Evolutionary conservation across 352 stramenopile genomes (phyloP).

Genomic region (Blastocystis sp.): DNA sequence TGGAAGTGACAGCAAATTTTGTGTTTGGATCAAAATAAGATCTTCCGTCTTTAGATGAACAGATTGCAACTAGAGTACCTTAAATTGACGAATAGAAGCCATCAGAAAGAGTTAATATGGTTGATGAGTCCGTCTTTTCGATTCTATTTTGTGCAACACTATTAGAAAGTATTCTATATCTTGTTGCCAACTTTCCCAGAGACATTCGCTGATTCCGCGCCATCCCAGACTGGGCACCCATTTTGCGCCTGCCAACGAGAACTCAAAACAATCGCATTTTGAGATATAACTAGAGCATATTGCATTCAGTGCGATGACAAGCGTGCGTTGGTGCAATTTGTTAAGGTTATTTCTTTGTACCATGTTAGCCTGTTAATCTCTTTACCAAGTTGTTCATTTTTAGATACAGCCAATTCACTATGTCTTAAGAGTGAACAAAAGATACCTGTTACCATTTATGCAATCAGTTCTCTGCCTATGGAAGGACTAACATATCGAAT

Average conservation of each 20-base stretch:
- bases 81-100: constrained; percentile 43
- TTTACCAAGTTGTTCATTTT: not conserved
- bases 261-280: too few relatives aligned
- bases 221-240: too few relatives aligned
- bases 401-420: not conserved
- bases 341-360: not conserved
- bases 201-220: too few relatives aligned
- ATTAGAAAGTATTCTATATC: not conserved
- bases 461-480: not conserved
- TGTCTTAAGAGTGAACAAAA: constrained; percentile 31
- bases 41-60: constrained; percentile 79
- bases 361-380: not conserved
- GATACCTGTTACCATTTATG: constrained; percentile 22
- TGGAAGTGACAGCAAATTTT: constrained; percentile 97
- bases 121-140: not conserved
- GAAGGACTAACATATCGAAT: not conserved
- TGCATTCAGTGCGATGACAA: too few relatives aligned
- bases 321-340: too few relatives aligned
- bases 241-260: too few relatives aligned
- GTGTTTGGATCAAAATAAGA: constrained; percentile 95
- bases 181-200: too few relatives aligned
- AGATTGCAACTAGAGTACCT: not conserved
- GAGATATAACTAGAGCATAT: too few relatives aligned
- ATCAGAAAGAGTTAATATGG: not conserved
- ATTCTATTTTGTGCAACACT: not conserved